Evolutionary conservation across 768 basidiomycete species (phyloP).

Genomic region (Trametes cubensis): DNA sequence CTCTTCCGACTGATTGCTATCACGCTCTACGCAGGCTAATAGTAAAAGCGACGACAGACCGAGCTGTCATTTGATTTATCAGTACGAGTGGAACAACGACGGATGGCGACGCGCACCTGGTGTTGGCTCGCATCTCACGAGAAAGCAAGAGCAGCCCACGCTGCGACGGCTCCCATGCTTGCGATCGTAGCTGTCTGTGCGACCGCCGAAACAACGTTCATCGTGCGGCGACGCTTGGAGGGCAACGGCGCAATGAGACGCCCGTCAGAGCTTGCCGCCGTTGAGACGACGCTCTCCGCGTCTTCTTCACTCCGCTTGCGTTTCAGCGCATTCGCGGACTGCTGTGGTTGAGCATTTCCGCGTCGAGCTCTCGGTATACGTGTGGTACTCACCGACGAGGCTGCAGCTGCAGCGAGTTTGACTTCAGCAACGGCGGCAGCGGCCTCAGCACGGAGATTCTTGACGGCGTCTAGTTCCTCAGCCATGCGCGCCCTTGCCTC

Average conservation of each 20-base stretch:
- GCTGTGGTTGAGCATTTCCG: slow-evolving; percentile 1
- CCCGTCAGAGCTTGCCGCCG: neutral
- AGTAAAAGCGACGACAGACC: no score
- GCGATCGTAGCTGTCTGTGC: slow-evolving; percentile 64
- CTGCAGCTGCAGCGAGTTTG: slow-evolving; percentile 8
- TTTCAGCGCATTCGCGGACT: slow-evolving; percentile 50
- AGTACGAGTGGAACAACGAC: neutral
- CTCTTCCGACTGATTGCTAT: no score
- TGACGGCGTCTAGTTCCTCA: slow-evolving; percentile 48
- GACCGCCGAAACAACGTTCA: slow-evolving; percentile 46
- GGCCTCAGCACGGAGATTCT: slow-evolving; percentile 44
- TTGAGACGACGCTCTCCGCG: slow-evolving; percentile 1
- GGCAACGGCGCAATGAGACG: slow-evolving; percentile 19
- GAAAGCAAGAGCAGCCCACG: slow-evolving; percentile 77
- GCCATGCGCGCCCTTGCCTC: slow-evolving; percentile 46
- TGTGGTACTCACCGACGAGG: slow-evolving; percentile 21
- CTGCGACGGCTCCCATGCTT: slow-evolving; percentile 66
- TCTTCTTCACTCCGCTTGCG: slow-evolving; percentile 55
- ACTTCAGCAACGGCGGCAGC: slow-evolving; percentile 41
- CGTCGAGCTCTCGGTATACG: slow-evolving; percentile 10
- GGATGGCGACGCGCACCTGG: neutral
- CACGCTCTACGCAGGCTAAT: no score
- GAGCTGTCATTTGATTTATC: no score
- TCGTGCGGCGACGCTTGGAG: slow-evolving; percentile 41
- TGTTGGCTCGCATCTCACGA: slow-evolving; percentile 36